A percentile compares a stretch with the other conserved stretches of the same genome.
Evolutionary conservation across 257 asterid genomes (phyloP).

Genomic region (Nicotiana tabacum): DNA sequence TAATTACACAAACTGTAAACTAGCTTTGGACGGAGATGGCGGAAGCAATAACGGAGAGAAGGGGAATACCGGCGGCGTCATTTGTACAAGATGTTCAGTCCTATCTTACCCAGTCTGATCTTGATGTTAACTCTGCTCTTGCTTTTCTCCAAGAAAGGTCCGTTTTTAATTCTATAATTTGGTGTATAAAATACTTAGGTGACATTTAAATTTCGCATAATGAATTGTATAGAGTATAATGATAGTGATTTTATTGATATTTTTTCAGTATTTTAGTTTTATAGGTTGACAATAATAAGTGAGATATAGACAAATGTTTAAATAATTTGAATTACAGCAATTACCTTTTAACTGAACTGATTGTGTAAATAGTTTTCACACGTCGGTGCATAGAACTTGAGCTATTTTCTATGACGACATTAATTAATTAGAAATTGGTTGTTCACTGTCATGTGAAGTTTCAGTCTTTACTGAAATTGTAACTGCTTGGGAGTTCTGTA

Average conservation of each 20-base stretch:
- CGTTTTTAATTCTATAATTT: background rate
- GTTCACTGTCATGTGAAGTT: background rate
- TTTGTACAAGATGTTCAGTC: slow-evolving; percentile 91
- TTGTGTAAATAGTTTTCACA: no score
- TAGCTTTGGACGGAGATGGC: background rate
- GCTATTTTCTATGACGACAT: no score
- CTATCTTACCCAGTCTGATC: slow-evolving; percentile 65
- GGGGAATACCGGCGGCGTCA: slow-evolving; percentile 90
- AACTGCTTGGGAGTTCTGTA: background rate
- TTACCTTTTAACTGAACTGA: no score
- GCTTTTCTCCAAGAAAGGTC: slow-evolving; percentile 93
- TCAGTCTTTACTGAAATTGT: background rate
- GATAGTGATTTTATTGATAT: background rate
- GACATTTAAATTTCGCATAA: background rate
- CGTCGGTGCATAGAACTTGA: no score
- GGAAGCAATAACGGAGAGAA: slow-evolving; percentile 45
- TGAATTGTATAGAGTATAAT: background rate
- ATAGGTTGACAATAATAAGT: background rate
- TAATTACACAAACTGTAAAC: background rate
- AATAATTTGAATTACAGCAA: no score
- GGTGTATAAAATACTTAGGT: background rate
- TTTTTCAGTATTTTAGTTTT: background rate
- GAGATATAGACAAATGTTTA: no score
- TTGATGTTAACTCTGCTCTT: slow-evolving; percentile 76
- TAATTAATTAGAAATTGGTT: background rate